phyloP scores from a whole-genome alignment of 176 grass and related monocot species.

The Puya raimondii region DNA sequence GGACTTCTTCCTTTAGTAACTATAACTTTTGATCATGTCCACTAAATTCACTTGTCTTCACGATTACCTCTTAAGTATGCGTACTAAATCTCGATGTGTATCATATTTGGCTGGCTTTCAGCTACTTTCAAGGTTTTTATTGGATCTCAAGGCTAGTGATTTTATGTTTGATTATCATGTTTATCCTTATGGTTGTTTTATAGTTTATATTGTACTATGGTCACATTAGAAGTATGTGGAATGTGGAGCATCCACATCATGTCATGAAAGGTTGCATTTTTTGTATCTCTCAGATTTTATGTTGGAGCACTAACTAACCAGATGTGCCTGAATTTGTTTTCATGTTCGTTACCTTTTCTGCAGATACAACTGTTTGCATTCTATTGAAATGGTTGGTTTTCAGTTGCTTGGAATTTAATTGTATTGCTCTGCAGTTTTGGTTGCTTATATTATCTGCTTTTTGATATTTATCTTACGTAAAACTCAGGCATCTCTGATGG shows the following conservation, averaged over 20 bases:
- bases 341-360: no score
- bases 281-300: no score
- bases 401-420: no score
- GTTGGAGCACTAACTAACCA: no score
- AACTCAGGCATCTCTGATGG: no score
- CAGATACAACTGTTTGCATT: no score
- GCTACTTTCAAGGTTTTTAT: background rate
- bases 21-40: background rate
- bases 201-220: background rate
- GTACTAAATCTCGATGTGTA: background rate
- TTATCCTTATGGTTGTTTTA: background rate
- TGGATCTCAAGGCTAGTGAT: background rate
- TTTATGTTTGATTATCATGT: background rate
- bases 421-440: no score
- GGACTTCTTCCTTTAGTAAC: constrained; percentile 2
- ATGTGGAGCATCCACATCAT: background rate
- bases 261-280: background rate
- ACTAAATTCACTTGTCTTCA: background rate
- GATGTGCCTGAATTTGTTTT: no score
- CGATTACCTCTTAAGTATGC: background rate
- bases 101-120: background rate
- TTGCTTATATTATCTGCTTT: no score
- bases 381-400: no score
- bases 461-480: no score
- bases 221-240: background rate